Base-by-base conservation (phyloP, 2,329 filamentous ascomycete species). In the Aquanectria penicillioides region DNA sequence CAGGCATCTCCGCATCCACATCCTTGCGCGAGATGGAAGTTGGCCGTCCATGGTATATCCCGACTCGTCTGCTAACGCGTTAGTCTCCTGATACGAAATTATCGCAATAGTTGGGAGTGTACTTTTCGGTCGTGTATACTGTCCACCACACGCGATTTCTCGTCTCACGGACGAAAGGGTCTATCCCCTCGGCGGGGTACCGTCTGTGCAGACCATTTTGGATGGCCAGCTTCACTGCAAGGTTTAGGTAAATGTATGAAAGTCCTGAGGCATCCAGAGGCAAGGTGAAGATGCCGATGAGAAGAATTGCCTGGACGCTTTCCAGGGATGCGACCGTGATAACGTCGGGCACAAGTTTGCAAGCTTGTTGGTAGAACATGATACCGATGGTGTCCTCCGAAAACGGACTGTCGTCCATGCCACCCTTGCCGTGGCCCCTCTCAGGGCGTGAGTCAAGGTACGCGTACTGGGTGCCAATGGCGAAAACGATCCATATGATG, bases 131-230 rank as follows among this genome's bases (percentile, higher is more conserved):
- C 0, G 82, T 83, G 63, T 85, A 86, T 1, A 78, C 78, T 4
- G 82, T 85, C 83, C 83, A 86, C 75, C 83, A 86, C 8, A 86
- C 81, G 2, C 83, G 77, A 64, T 84, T 85, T 15, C 83, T 76
- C 3, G 78, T 80, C 73, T 86, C 83, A 12, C 81, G 75, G 59
- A 82, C 79, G 25, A 76, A 75, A 10, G 78, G 72, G 25, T 82
- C 80, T 10, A 85, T 74, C 0, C 76, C 79, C 46, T 80, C 77
- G 2, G 79, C 81, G 2, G 78, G 73, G 56, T 81, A 82, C 51
- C 76, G 80, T 44, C 84, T 76, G 62, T 87, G 84, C 83, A 87
- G 85, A 9, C 84, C 84, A 65, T 86, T 86, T 59, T 86, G 83
- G 12, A 86, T 85, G 2, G 83, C 84, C 57, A 87, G 73, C 58